Evolutionary conservation across 1,139 yeast species (phyloP).

Genomic region (Candida albicans): DNA sequence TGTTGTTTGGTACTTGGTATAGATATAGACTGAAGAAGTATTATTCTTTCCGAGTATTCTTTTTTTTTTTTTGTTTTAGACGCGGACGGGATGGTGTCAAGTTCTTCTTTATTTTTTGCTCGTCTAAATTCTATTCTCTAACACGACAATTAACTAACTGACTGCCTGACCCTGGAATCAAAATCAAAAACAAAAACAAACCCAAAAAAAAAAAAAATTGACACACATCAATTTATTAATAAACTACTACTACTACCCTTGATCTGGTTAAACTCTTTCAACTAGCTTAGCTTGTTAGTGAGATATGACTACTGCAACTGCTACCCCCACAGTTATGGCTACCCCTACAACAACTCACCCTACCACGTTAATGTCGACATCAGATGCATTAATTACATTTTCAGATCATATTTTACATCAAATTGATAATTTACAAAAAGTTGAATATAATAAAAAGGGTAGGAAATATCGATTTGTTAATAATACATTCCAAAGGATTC

Average conservation of each 20-base stretch:
- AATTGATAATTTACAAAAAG: slow-evolving; percentile 32
- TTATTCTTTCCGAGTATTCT: too few relatives aligned
- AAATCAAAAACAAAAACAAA: neutral
- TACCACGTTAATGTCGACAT: slow-evolving; percentile 16
- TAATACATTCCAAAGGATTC: slow-evolving; percentile 49
- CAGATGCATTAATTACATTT: slow-evolving; percentile 30
- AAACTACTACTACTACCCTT: too few relatives aligned
- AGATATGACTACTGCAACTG: neutral
- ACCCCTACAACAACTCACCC: neutral
- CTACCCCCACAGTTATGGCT: neutral
- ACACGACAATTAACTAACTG: neutral
- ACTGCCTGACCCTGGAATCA: neutral
- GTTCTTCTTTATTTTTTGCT: neutral
- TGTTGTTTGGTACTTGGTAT: too few relatives aligned
- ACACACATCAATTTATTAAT: too few relatives aligned
- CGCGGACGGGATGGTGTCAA: too few relatives aligned
- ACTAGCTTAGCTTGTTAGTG: too few relatives aligned
- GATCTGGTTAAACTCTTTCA: too few relatives aligned
- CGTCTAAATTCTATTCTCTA: neutral
- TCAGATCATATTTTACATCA: slow-evolving; percentile 29
- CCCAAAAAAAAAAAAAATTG: neutral
- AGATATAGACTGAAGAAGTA: too few relatives aligned
- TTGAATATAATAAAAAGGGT: slow-evolving; percentile 51
- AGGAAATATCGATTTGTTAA: slow-evolving; percentile 52
- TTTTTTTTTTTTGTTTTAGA: too few relatives aligned